phyloP scores from a whole-genome alignment of 768 basidiomycete species.

The Hygrophoropsis aurantiaca region DNA sequence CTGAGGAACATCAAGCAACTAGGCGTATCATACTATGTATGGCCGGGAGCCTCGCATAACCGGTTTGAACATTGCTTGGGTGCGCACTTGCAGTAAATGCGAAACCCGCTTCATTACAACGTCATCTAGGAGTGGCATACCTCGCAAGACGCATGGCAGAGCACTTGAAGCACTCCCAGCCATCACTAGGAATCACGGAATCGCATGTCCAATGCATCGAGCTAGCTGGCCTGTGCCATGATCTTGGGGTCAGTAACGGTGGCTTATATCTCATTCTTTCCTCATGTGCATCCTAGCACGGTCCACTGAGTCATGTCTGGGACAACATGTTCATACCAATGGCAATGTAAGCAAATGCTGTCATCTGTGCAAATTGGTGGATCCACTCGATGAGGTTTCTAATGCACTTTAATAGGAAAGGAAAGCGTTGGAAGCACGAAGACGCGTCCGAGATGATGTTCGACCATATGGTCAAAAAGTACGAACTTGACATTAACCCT shows the following conservation, averaged over 20 bases:
- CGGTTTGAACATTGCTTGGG: slow-evolving; percentile 84
- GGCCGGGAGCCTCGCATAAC: slow-evolving; percentile 77
- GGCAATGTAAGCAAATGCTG: slow-evolving; percentile 55
- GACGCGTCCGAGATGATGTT: slow-evolving; percentile 84
- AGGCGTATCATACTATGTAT: slow-evolving; percentile 73
- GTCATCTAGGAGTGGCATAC: slow-evolving; percentile 69
- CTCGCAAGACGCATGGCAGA: slow-evolving; percentile 65
- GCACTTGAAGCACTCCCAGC: slow-evolving; percentile 58
- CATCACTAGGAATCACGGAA: slow-evolving; percentile 61
- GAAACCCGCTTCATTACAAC: not conserved
- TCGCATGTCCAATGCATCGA: slow-evolving; percentile 79
- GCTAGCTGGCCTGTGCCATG: slow-evolving; percentile 80
- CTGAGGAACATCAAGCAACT: slow-evolving; percentile 79
- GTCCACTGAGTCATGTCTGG: slow-evolving; percentile 87
- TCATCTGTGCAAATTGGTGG: not conserved
- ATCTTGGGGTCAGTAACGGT: too few relatives aligned
- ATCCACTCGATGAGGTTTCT: not conserved
- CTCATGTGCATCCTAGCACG: too few relatives aligned
- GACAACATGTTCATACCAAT: slow-evolving; percentile 69
- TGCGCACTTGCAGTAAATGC: slow-evolving; percentile 17
- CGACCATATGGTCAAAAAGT: slow-evolving; percentile 59
- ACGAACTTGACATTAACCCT: slow-evolving; percentile 46
- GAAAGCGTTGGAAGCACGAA: slow-evolving; percentile 68
- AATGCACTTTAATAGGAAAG: slow-evolving; percentile 39
- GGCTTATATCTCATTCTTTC: too few relatives aligned